Evolutionary conservation across 176 grass and related monocot species (phyloP), one percentile per base, ranked within the genome.

Genomic region (Hordeum vulgare): DNA sequence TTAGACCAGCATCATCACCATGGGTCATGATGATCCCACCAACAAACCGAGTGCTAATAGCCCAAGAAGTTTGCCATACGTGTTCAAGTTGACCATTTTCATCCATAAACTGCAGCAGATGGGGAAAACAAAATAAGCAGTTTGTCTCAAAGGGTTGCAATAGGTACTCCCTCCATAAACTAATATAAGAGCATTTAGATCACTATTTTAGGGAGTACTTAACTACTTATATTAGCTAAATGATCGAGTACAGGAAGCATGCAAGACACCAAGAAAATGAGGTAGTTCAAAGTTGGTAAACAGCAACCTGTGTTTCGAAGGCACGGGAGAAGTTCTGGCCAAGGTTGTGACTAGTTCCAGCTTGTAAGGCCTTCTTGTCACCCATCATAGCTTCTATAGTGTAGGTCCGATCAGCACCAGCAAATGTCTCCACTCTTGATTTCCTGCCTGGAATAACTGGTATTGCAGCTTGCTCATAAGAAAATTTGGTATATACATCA

Each of bases 371-470:
- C 77, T 94, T 95, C 84, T 65, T 95, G 74, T 93, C 96, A 74
- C 96, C 96, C 96, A 98, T 98, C 96, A 98, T 98, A 86, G 92
- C 96, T 89, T 98, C 96, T 86, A 98, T 98, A 84, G 96, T 98
- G 82, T 98, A 95, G 3, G 96, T 98, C 47, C 80, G 74, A 81
- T 84, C 68, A 61, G 96, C 96, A 80, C 96, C 96, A 85, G 96
- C 93, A 87, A 98, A 98, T 77, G 96, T 98, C 77, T 98, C 96
- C 40, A 71, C 76, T 76, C 61, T 98, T 85, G 96, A 98, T 90
- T 98, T 98, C 77, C 89, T 89, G 84, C 91, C 96, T 33, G 91
- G 86, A 88, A 98, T 91, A 83, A 98, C 96, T 83, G 96, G 96
- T 42, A 98, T 93, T 85, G 96, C 93, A 69, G 96, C 93, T 54